Conservation (phyloP, 208 protist species). For the Wallacemonas sp. region DNA sequence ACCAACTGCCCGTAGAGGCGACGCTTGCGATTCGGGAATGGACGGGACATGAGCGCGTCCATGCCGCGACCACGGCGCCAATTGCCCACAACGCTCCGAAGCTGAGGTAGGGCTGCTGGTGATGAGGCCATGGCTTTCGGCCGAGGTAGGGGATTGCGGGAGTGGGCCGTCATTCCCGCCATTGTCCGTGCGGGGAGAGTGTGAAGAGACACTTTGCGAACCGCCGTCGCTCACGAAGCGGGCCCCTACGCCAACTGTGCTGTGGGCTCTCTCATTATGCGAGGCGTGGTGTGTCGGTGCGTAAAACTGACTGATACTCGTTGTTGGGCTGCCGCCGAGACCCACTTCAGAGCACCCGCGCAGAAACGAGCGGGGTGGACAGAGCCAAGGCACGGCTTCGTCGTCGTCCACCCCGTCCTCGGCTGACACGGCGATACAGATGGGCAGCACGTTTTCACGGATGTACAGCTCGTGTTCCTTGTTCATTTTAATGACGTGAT, state of each 20-base stretch:
- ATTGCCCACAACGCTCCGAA: no score
- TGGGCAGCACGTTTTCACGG: conserved; percentile 63
- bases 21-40: neutral
- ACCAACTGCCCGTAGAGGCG: neutral
- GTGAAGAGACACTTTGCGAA: no score
- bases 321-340: neutral
- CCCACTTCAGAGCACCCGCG: neutral
- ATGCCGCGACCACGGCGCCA: no score
- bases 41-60: no score
- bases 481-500: conserved; percentile 86
- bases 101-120: no score
- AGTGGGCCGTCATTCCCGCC: no score
- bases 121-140: no score
- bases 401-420: conserved; percentile 60
- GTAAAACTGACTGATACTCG: conserved; percentile 2
- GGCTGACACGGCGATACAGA: conserved; percentile 50
- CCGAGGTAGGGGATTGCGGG: no score
- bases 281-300: neutral
- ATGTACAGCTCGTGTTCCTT: conserved; percentile 77
- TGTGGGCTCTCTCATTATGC: no score
- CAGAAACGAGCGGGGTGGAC: conserved; percentile 12
- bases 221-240: no score
- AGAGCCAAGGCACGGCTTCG: conserved; percentile 27
- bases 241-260: no score
- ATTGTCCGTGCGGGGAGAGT: no score